phyloP scores from a whole-genome alignment of 2,329 filamentous ascomycete genomes.

The Shiraia sp. region DNA sequence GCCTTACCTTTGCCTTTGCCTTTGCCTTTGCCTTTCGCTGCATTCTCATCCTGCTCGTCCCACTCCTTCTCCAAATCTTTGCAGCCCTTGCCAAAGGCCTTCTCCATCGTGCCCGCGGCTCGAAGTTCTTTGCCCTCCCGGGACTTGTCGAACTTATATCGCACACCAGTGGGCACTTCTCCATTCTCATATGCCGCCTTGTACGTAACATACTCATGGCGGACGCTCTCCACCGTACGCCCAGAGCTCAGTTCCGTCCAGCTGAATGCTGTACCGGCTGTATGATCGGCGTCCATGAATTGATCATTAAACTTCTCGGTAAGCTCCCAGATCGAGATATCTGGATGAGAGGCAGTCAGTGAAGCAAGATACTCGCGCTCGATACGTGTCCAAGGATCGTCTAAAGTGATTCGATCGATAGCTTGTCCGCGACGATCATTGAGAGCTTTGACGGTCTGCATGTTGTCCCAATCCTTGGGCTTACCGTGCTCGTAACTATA shows the following conservation, averaged over 20 bases:
- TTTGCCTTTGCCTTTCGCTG: not conserved
- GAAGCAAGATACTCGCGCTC: constrained; percentile 26
- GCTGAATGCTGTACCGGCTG: constrained; percentile 7
- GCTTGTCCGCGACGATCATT: constrained; percentile 31
- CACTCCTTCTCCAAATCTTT: constrained; percentile 8
- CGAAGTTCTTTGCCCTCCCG: constrained; percentile 3
- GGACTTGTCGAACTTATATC: constrained; percentile 10
- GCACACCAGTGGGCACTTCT: constrained; percentile 6
- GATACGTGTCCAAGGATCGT: constrained; percentile 14
- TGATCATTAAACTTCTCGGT: constrained; percentile 29
- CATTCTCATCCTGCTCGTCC: not conserved
- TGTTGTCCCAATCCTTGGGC: constrained; percentile 30
- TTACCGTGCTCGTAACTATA: constrained; percentile 22
- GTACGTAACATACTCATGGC: constrained; percentile 27
- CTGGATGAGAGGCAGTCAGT: constrained; percentile 13
- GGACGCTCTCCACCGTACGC: constrained; percentile 33
- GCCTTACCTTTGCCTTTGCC: too few species aligned
- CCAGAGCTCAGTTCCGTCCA: constrained; percentile 12
- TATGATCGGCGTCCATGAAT: constrained; percentile 18
- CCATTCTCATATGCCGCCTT: constrained; percentile 27
- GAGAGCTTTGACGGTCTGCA: constrained; percentile 25
- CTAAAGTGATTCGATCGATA: constrained; percentile 24
- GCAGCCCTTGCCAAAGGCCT: constrained; percentile 7
- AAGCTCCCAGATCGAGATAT: constrained; percentile 29
- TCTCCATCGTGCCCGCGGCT: constrained; percentile 1